phyloP scores from a whole-genome alignment of 306 rosid genomes.

The Cicer judaicum region DNA sequence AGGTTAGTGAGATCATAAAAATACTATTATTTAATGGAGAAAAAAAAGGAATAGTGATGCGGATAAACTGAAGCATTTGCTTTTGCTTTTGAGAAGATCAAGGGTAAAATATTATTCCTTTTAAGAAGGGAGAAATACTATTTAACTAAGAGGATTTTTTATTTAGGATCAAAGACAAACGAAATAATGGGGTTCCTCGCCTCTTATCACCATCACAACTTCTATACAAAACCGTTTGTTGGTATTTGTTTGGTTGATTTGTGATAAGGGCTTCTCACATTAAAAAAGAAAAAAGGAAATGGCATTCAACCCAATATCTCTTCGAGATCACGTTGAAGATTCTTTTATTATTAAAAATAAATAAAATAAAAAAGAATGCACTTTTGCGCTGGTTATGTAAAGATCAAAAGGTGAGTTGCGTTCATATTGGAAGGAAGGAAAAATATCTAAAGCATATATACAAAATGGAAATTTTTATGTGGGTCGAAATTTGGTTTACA shows the following conservation, averaged over 20 bases:
- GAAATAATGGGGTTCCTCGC: constrained; percentile 33
- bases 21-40: constrained; percentile 23
- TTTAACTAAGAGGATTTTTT: too few relatives aligned
- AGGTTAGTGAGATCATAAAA: constrained; percentile 48
- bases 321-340: constrained; percentile 42
- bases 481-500: too few relatives aligned
- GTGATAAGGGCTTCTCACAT: constrained; percentile 48
- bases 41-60: not conserved
- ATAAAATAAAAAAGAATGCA: constrained; percentile 39
- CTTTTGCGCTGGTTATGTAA: constrained; percentile 38
- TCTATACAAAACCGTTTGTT: constrained; percentile 24
- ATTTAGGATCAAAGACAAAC: constrained; percentile 8
- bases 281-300: constrained; percentile 17
- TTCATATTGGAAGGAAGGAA: constrained; percentile 41
- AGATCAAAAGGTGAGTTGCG: constrained; percentile 47
- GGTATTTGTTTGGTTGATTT: constrained; percentile 43
- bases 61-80: constrained; percentile 40
- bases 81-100: constrained; percentile 44
- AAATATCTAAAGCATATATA: not conserved
- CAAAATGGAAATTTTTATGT: too few relatives aligned
- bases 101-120: not conserved
- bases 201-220: constrained; percentile 14
- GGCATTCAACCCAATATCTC: constrained; percentile 28
- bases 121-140: too few relatives aligned
- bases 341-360: constrained; percentile 40